These are phyloP conservation scores for Clonostachys chloroleuca DNA, from an alignment of 2,329 filamentous ascomycete genomes.

Conservation along the genomic window DNA sequence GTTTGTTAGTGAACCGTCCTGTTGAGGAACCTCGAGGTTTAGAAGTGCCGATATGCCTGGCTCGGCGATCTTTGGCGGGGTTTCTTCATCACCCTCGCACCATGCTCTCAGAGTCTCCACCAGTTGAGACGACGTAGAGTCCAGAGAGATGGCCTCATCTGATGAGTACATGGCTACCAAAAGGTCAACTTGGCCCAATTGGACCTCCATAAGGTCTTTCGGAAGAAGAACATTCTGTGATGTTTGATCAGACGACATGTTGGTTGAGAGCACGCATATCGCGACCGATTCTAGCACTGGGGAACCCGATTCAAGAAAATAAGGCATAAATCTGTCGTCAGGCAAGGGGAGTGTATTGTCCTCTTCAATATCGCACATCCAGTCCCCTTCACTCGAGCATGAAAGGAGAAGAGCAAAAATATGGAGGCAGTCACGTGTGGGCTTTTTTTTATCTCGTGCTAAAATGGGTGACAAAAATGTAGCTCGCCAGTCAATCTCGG, in stretches of 20 bases:
- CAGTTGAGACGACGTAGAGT: constrained; percentile 7
- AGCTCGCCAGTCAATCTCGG: too few species aligned
- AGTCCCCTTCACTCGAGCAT: neutral
- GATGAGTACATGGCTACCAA: constrained; percentile 45
- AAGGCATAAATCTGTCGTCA: too few species aligned
- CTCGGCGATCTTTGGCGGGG: constrained; percentile 1
- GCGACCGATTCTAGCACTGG: too few species aligned
- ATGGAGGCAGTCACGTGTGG: neutral
- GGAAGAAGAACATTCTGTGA: constrained; percentile 16
- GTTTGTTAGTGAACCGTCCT: neutral
- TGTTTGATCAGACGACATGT: too few species aligned
- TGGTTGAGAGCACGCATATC: too few species aligned
- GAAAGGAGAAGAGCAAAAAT: neutral
- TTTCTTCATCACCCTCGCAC: constrained; percentile 10
- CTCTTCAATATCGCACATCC: too few species aligned
- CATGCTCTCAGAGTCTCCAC: constrained; percentile 12
- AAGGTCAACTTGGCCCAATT: constrained; percentile 45
- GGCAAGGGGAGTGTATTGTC: too few species aligned
- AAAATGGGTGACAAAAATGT: too few species aligned
- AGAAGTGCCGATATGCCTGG: constrained; percentile 15
- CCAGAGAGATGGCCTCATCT: constrained; percentile 23
- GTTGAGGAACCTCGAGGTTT: constrained; percentile 11
- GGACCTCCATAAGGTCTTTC: constrained; percentile 37
- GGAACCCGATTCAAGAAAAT: too few species aligned
- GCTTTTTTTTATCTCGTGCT: too few species aligned